Percentiles rank a stretch among this genome's conserved stretches.
phyloP scores from a whole-genome alignment of 176 grass and related monocot genomes.

The Olyra latifolia region DNA sequence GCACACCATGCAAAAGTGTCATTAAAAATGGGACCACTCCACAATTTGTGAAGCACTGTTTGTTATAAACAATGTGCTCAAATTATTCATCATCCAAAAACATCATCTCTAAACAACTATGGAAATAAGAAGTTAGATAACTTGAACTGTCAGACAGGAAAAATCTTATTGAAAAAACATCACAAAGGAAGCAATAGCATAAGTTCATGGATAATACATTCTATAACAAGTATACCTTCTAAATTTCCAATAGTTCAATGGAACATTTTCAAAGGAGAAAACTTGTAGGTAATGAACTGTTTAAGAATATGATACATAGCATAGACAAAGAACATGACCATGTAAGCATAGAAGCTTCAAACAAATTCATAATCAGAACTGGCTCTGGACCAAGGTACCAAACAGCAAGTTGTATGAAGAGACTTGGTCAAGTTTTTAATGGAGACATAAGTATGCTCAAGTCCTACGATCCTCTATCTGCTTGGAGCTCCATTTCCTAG shows the following conservation, averaged over 20 bases:
- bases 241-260: neutral
- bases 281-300: neutral
- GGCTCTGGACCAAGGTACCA: neutral
- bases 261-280: neutral
- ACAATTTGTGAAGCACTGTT: neutral
- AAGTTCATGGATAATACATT: neutral
- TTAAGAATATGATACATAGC: neutral
- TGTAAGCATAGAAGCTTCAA: neutral
- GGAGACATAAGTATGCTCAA: neutral
- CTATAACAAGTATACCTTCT: neutral
- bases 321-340: neutral
- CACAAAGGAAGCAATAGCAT: neutral
- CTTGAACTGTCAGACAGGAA: neutral
- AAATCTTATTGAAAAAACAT: neutral
- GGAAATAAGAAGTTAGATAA: conserved; percentile 15
- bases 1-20: conserved; percentile 23
- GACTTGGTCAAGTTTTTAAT: neutral
- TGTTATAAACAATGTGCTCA: conserved; percentile 5
- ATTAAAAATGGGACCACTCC: conserved; percentile 14
- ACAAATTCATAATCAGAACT: neutral
- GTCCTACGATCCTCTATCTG: neutral
- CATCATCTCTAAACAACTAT: neutral
- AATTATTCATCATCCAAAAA: neutral
- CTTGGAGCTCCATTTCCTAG: neutral
- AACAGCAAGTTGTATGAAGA: conserved; percentile 12